phyloP scores from a whole-genome alignment of 495 filamentous ascomycete species.

The Penicillium bovifimosum region DNA sequence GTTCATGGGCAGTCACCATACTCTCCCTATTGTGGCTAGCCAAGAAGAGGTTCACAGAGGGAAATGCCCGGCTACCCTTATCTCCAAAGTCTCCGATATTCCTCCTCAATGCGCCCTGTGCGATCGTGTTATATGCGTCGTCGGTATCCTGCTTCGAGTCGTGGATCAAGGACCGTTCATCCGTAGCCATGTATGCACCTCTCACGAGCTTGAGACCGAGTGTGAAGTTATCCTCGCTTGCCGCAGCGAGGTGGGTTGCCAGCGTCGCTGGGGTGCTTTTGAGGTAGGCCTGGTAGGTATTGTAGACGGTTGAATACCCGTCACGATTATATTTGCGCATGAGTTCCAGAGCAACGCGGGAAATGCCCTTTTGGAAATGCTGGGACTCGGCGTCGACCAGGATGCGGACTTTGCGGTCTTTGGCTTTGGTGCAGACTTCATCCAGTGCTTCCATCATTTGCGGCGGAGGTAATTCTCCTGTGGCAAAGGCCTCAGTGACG shows the following conservation, averaged over 20 bases:
- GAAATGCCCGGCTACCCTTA: constrained; percentile 19
- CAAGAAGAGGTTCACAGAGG: constrained; percentile 35
- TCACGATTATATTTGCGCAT: constrained; percentile 70
- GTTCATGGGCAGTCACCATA: constrained; percentile 27
- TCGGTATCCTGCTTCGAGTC: constrained; percentile 75
- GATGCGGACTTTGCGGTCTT: constrained; percentile 57
- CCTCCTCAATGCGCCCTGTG: constrained; percentile 37
- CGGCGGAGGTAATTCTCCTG: constrained; percentile 24
- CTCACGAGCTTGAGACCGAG: constrained; percentile 84
- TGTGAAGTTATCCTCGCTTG: constrained; percentile 60
- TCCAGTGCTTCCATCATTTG: constrained; percentile 38
- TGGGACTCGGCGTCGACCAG: constrained; percentile 84
- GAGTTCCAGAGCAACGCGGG: constrained; percentile 66
- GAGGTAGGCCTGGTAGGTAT: constrained; percentile 79
- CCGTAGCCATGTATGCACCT: constrained; percentile 78
- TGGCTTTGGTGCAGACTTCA: constrained; percentile 31
- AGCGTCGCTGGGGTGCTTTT: constrained; percentile 59
- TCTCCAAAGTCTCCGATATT: constrained; percentile 46
- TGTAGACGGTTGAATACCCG: constrained; percentile 55
- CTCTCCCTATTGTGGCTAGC: constrained; percentile 39
- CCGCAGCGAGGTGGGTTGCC: constrained; percentile 54
- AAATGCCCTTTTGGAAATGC: constrained; percentile 68
- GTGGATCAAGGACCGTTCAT: constrained; percentile 68
- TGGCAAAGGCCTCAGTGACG: constrained; percentile 29
- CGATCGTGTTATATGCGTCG: constrained; percentile 50